Evolutionary conservation across 805 yeast species (phyloP), one percentile per base, ranked within the genome.

Genomic region (Saccharomycopsis lassenensis): DNA sequence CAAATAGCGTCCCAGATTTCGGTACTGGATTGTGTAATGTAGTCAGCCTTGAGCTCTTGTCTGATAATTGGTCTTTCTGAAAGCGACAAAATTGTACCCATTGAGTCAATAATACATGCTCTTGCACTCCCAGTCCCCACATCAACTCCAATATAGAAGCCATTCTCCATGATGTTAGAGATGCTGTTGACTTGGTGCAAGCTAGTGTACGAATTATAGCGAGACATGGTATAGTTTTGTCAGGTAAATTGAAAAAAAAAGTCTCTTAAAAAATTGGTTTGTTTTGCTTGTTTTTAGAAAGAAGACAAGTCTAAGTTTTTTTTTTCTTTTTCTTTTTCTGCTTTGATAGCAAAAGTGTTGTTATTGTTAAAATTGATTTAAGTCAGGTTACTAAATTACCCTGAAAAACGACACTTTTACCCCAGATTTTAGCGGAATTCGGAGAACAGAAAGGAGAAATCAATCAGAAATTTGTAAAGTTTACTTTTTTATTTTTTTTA

Each of bases 71-170:
- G 81, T 40, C 86, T 69, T 50, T 87, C 86, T 14, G 87, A 73
- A 34, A 86, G 59, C 0, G 85, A 79, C 33, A 84, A 59, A 36
- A 91, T 86, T 29, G 80, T 76, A 33, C 97, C 97, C 28, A 69
- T 63, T 49, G 75, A 71, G 55, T 87, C 91, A 45, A 89, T 83
- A 11, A 91, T 63, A 50, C 95, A 89, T 4, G 97, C 97, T 46
- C 98, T 67, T 4, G 95, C 96, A 2, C 94, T 82, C 11, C 97
- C 98, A 0, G 97, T 87, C n/a, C 98, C 98, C 18, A 91, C 93
- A 52, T 84, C 95, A 5, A 84, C 86, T 36, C 95, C 95, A 37
- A 84, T 71, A 51, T 75, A 83, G 55, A 58, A 61, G 7, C 40
- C 41, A 24, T 40, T 36, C 24, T 43, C 44, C 37, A 42, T 30